Conservation (phyloP, 495 filamentous ascomycete species). For the Xylaria grammica region DNA sequence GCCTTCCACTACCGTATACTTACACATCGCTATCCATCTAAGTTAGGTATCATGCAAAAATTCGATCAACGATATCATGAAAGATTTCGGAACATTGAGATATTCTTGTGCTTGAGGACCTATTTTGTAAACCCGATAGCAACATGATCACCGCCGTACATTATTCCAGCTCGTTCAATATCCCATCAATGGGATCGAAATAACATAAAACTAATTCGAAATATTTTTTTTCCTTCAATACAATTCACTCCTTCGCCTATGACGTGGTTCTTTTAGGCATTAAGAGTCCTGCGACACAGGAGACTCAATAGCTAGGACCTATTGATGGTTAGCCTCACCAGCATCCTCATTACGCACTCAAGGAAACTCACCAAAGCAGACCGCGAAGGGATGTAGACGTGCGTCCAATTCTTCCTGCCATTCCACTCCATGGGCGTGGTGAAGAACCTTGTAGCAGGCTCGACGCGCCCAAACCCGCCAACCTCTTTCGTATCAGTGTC, state of each 20-base stretch:
- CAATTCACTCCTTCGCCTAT: background rate
- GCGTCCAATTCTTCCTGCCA: slow-evolving; percentile 81
- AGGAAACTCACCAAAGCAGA: slow-evolving; percentile 77
- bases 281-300: slow-evolving; percentile 12
- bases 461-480: slow-evolving; percentile 80
- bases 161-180: background rate
- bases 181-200: background rate
- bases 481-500: slow-evolving; percentile 79
- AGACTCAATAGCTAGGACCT: slow-evolving; percentile 35
- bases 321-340: slow-evolving; percentile 18
- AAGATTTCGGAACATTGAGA: background rate
- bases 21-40: background rate
- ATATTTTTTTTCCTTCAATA: background rate
- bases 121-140: background rate
- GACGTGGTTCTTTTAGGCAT: background rate
- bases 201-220: background rate
- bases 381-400: slow-evolving; percentile 87
- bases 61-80: background rate
- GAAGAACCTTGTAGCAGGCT: slow-evolving; percentile 81
- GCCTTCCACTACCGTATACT: too few relatives aligned
- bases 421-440: slow-evolving; percentile 92
- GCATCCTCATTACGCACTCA: background rate
- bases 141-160: background rate
- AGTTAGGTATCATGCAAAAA: background rate
- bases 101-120: background rate